Conservation (phyloP, 352 stramenopile genomes). For the Pythium brassicae region DNA sequence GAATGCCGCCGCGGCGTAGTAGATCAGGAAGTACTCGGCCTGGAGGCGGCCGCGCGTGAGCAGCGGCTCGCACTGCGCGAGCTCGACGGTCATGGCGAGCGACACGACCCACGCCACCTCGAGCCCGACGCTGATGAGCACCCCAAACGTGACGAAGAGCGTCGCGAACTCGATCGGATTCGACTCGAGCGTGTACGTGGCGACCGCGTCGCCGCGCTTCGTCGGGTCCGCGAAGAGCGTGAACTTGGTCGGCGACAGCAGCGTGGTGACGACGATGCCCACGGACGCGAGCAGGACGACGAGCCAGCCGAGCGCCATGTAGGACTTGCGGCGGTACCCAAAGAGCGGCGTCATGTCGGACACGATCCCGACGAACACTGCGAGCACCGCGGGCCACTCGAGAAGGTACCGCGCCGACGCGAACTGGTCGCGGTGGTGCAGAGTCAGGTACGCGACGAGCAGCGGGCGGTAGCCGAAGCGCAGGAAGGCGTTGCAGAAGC, state of each 20-base stretch:
- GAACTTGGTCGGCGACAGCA: slow-evolving; percentile 13
- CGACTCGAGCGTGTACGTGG: slow-evolving; percentile 10
- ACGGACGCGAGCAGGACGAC: slow-evolving; percentile 23
- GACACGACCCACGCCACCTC: slow-evolving; percentile 39
- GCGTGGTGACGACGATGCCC: slow-evolving; percentile 13
- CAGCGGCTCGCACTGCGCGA: slow-evolving; percentile 49
- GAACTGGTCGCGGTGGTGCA: slow-evolving; percentile 31
- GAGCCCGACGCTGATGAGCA: slow-evolving; percentile 27
- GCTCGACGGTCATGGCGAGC: slow-evolving; percentile 40
- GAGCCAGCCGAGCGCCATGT: slow-evolving; percentile 78
- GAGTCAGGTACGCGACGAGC: slow-evolving; percentile 36
- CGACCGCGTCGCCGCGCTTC: slow-evolving; percentile 10
- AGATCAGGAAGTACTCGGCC: slow-evolving; percentile 36
- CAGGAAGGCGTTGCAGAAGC: slow-evolving; percentile 27
- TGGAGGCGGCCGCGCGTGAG: slow-evolving; percentile 40
- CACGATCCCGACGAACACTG: slow-evolving; percentile 81
- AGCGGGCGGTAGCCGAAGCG: slow-evolving; percentile 34
- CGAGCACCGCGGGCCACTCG: slow-evolving; percentile 66
- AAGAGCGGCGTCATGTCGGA: slow-evolving; percentile 81
- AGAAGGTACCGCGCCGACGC: slow-evolving; percentile 29
- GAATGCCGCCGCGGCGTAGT: slow-evolving; percentile 25
- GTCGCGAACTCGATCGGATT: slow-evolving; percentile 13
- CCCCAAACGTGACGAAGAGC: slow-evolving; percentile 27
- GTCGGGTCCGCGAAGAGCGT: slow-evolving; percentile 12
- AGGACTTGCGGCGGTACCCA: slow-evolving; percentile 81